phyloP scores from a whole-genome alignment of 805 yeast genomes.

The Hagleromyces aurorensis region DNA sequence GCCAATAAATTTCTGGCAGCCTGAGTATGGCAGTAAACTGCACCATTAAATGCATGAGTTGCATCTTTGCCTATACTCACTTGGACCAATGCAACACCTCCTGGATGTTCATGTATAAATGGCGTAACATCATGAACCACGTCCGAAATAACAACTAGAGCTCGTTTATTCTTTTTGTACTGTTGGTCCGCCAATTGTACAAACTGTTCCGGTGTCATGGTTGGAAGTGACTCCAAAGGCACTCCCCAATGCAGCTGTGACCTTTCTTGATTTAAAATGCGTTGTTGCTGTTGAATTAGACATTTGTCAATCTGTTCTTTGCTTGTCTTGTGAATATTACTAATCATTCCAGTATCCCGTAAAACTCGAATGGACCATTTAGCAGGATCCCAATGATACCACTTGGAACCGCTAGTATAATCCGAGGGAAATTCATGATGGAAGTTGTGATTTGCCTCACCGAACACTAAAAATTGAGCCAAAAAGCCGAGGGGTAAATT shows the following conservation, averaged over 20 bases:
- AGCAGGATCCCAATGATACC: conserved; percentile 81
- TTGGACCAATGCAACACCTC: conserved; percentile 71
- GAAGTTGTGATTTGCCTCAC: conserved; percentile 88
- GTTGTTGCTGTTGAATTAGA: conserved; percentile 74
- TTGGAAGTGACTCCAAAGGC: conserved; percentile 80
- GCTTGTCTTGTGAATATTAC: conserved; percentile 42
- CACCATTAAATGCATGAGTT: conserved; percentile 90
- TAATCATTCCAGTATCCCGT: conserved; percentile 49
- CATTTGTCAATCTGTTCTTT: conserved; percentile 57
- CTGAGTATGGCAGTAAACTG: conserved; percentile 86
- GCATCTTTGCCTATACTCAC: conserved; percentile 91
- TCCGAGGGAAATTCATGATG: conserved; percentile 95
- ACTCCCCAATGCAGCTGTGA: conserved; percentile 88
- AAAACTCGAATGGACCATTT: conserved; percentile 59
- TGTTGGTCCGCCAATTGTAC: conserved; percentile 32
- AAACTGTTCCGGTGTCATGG: conserved; percentile 49
- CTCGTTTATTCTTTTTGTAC: conserved; percentile 38
- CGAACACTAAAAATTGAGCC: conserved; percentile 63
- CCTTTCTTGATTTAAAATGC: conserved; percentile 66
- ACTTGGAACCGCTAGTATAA: conserved; percentile 64
- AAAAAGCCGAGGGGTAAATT: conserved; percentile 44
- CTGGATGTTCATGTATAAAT: conserved; percentile 88
- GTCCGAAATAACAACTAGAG: conserved; percentile 77
- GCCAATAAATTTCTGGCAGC: conserved; percentile 89
- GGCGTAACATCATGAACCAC: conserved; percentile 92